Percentiles rank a stretch among this genome's conserved stretches.
phyloP scores from a whole-genome alignment of 106 monocot species.

The Allium fistulosum region DNA sequence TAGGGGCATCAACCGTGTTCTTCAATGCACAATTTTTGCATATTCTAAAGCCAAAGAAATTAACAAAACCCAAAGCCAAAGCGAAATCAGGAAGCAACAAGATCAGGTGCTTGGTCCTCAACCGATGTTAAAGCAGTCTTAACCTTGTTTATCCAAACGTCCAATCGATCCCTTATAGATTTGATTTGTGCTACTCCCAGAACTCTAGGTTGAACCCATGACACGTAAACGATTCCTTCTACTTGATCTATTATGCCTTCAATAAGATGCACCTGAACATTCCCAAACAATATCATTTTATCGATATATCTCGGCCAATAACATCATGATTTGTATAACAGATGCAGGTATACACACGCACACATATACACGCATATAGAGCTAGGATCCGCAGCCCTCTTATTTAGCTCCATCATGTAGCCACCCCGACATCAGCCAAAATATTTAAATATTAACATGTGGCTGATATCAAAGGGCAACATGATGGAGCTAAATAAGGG shows the following conservation, averaged over 20 bases:
- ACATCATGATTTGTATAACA: constrained; percentile 12
- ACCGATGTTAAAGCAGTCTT: constrained; percentile 66
- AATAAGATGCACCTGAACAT: constrained; percentile 78
- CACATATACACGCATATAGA: neutral
- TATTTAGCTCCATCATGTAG: too few species aligned
- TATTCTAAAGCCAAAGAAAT: too few species aligned
- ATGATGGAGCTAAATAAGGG: too few species aligned
- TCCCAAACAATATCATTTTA: neutral
- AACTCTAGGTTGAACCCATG: constrained; percentile 96
- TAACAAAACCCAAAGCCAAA: too few species aligned
- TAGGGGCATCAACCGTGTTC: too few species aligned
- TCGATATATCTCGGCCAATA: constrained; percentile 2
- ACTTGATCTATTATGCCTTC: constrained; percentile 97
- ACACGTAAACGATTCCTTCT: constrained; percentile 74
- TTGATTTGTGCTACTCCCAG: constrained; percentile 78
- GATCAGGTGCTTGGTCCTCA: constrained; percentile 87
- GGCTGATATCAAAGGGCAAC: too few species aligned
- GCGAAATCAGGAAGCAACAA: constrained; percentile 45
- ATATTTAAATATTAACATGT: too few species aligned
- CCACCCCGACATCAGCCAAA: too few species aligned
- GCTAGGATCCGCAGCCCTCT: too few species aligned
- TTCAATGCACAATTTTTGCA: too few species aligned
- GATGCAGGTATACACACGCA: neutral
- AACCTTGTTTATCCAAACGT: constrained; percentile 77
- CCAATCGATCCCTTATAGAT: constrained; percentile 67